A percentile compares a stretch with the other conserved stretches of the same genome.
These are phyloP conservation scores for Batkoa obscura DNA, from an alignment of 371 early-diverging fungal species.

Conservation along the genomic window DNA sequence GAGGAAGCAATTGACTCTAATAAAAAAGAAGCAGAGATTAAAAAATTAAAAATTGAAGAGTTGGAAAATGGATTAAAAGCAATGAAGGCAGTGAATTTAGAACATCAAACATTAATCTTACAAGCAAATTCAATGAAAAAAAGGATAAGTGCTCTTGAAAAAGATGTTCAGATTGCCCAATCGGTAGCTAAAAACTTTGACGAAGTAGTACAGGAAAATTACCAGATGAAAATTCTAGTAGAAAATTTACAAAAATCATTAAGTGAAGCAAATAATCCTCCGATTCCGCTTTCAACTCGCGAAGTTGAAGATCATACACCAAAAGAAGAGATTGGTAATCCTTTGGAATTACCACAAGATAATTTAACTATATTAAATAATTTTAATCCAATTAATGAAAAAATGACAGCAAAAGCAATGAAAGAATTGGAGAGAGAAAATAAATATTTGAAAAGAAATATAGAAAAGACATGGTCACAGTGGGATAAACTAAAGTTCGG, in stretches of 20 bases:
- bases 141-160: not conserved
- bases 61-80: not conserved
- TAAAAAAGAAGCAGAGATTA: not conserved
- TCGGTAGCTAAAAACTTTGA: not conserved
- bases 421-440: conserved; percentile 2
- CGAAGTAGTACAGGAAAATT: not conserved
- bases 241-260: not conserved
- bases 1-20: not conserved
- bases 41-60: not conserved
- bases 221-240: not conserved
- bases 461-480: conserved; percentile 1
- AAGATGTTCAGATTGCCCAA: not conserved
- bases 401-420: not conserved
- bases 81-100: not conserved
- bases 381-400: not conserved
- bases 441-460: not conserved
- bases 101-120: not conserved
- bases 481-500: conserved; percentile 2
- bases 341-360: not conserved
- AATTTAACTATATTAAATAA: not conserved
- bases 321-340: not conserved
- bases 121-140: not conserved
- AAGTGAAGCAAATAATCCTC: not conserved
- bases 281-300: no score
- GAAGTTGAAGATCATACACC: not conserved